Base-by-base conservation (phyloP, 140 eudicot species). In the Ambrosia hybrid region DNA sequence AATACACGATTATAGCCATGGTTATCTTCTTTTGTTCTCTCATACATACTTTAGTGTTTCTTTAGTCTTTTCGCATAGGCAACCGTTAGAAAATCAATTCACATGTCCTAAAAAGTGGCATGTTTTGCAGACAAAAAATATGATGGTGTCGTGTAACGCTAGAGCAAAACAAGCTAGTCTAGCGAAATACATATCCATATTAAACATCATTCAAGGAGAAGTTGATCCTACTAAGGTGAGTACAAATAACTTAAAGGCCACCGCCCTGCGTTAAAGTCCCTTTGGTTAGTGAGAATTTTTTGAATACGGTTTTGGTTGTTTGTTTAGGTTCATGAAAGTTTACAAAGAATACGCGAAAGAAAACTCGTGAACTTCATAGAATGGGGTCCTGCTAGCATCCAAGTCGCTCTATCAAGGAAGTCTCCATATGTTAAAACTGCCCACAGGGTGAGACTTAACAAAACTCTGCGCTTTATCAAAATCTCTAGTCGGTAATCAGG, bases 361-460 rank as follows among this genome's bases (percentile, higher is more conserved):
- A 89, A 89, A 74, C 90, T 89, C 26, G 92, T 86, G 45, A 86
- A 86, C 78, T 89, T 89, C 75, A 88, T 88, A 39, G 89, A 89
- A 57, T 86, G 96, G 92, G 96, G 88, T 45, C 90, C 96, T 71
- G 96, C 92, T 67, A 91, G 97, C 87, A 92, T 92, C 68, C 96
- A 92, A 82, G 98, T 92, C 71, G 96, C 96, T 58, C 80, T 89
- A 48, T 89, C 98, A 34, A 87, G 96, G 62, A 92, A 92, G 79
- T 92, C 98, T 75, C 96, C 98, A 53, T 89, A 89, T 72, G 88
- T 92, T 57, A 92, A 84, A 73, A 87, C 95, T 45, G 90, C 95
- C 45, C 96, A 92, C 55, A 79, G 92, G 84, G 96, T 87, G 76
- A 85, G 87, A 48, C 61, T 30, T 67, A 14, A 41, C 55, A 56